Evolutionary conservation across 208 protist genomes (phyloP), one percentile per base, ranked within the genome.

Genomic region (Lotmaria passim): DNA sequence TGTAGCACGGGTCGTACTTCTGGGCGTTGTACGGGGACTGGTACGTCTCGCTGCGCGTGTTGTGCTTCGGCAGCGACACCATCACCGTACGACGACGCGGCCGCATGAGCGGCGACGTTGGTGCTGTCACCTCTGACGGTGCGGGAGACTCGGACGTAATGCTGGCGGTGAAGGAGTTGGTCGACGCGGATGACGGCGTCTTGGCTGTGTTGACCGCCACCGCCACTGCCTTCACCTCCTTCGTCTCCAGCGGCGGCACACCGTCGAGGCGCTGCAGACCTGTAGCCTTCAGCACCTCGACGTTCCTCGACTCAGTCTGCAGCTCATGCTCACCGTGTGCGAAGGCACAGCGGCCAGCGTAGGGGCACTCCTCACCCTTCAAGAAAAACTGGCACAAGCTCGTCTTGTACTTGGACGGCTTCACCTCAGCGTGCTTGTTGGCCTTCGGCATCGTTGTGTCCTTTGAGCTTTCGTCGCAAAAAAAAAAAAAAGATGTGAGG

Each of bases 331-430:
- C 85, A 52, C 90, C 90, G 68, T 95, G 90, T 0, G 90, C 90
- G 51, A 95, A 95, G 65, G 82, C 85, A 60, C 90, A 95, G 57
- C 80, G 83, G n/a, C 23, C 52, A 1, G 78, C 85, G 60, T 85
- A 95, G 0, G 86, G 86, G 73, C 90, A 95, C 52, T 81, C 76
- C 63, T 84, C 69, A 26, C 81, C 66, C 41, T 80, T 79, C 5
- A 74, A 7, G 50, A 81, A 95, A 78, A 82, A 90, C 55, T 90
- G 82, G 79, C 90, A 95, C 7, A 93, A 56, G 31, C 70, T 72
- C 12, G 90, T 95, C 75, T 91, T 92, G 79, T 82, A 95, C 73
- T 95, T 95, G 52, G 86, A 92, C n/a, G 87, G 90, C 72, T 95
- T 93, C 31, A 95, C 86, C 56, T 92, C 85, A 10, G 73, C 86